Base-by-base conservation (phyloP, 2,329 filamentous ascomycete species). In the Davidsoniella virescens region DNA sequence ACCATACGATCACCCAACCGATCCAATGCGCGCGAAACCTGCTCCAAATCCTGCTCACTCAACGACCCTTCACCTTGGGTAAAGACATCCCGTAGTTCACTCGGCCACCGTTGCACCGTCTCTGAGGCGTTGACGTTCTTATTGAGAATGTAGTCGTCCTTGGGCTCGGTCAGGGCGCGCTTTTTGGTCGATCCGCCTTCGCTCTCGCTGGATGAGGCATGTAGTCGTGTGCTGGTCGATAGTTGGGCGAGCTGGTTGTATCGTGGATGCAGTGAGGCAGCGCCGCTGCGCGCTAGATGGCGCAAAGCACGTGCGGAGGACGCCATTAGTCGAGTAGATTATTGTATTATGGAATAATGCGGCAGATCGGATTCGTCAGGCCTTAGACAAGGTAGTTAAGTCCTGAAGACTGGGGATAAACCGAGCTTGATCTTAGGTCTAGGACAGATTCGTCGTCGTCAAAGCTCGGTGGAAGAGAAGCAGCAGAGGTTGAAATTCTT, bases 1-100 rank as follows among this genome's bases (percentile, higher is more conserved):
- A 44, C 38, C 6, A 62, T 47, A 6, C 57, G 50, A 45, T 55
- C 54, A 16, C 49, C 55, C 38, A 60, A 53, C 38, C 45, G 50
- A 25, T 56, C 52, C 36, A 57, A 33, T 17, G 39, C n/a, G 7
- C 52, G 23, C 25, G 36, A 45, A 39, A 48, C 20, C 18, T 55
- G 50, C 12, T 46, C 33, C 7, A 55, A 50, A 38, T 52, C 23
- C 41, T 41, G 39, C 25, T 51, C 44, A 20, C 47, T 54, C 50
- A 53, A 37, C 12, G 16, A 44, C 5, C 23, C 16, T 20, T 49
- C 47, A 8, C 53, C 50, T 23, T 49, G 44, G 2, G 48, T 49
- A 33, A 53, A 53, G 17, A 12, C 36, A 9, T 44, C 44, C 9
- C 52, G 52, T 44, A 54, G 42, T 36, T 52, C 45, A 10, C 16